A percentile compares a stretch with the other conserved stretches of the same genome.
Evolutionary conservation across 352 stramenopile species (phyloP).

Genomic region (Pythium guiyangense): DNA sequence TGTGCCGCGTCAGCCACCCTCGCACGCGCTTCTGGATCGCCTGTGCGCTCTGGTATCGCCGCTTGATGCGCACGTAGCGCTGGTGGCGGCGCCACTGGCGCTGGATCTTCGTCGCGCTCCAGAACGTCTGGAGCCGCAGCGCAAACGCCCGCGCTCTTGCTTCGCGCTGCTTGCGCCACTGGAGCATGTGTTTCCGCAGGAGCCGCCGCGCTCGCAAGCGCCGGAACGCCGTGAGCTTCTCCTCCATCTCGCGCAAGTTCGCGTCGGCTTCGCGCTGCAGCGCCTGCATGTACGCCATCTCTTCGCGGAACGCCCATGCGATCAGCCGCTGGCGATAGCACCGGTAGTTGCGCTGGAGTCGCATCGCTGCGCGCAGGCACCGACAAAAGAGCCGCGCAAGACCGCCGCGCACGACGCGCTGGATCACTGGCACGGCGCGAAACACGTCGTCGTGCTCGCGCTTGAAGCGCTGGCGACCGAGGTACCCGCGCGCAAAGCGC

Average conservation of each 20-base stretch:
- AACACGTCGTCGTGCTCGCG: constrained; percentile 28
- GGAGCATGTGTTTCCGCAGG: constrained; percentile 32
- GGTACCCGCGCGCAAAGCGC: constrained; percentile 45
- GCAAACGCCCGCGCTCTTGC: constrained; percentile 20
- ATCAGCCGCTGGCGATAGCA: constrained; percentile 48
- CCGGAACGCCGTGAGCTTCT: constrained; percentile 39
- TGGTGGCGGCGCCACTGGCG: constrained; percentile 49
- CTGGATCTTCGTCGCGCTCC: constrained; percentile 58
- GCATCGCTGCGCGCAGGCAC: constrained; percentile 29
- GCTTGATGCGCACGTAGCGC: constrained; percentile 37
- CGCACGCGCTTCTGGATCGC: constrained; percentile 50
- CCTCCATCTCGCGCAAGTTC: constrained; percentile 41
- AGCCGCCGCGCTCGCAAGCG: constrained; percentile 44
- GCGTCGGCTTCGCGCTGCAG: constrained; percentile 39
- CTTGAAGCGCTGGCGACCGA: constrained; percentile 37
- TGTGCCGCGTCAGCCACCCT: constrained; percentile 54
- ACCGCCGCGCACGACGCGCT: constrained; percentile 44
- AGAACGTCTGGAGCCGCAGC: constrained; percentile 34
- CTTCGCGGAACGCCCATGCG: constrained; percentile 45
- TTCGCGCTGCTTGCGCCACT: constrained; percentile 34
- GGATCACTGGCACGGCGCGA: constrained; percentile 44
- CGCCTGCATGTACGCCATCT: constrained; percentile 44
- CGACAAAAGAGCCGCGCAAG: constrained; percentile 32
- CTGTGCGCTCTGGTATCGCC: constrained; percentile 40
- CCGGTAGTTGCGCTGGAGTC: constrained; percentile 53